Conservation (phyloP, 129 eudicot genomes). For the Flaveria ramosissima region DNA sequence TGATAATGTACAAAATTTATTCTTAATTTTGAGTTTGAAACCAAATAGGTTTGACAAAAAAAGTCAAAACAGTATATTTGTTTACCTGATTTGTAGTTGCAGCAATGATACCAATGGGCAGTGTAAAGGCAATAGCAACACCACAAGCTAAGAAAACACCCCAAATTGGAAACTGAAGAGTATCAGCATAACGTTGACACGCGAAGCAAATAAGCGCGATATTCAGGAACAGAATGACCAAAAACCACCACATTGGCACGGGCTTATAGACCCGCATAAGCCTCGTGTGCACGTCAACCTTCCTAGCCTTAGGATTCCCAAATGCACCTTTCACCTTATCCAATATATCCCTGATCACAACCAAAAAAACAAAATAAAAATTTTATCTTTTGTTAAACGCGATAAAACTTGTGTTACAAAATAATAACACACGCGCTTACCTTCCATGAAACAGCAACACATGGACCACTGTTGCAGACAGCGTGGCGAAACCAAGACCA, state of each 20-base stretch:
- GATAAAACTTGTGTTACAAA: neutral
- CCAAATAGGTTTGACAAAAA: slow-evolving; percentile 8
- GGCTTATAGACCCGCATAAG: slow-evolving; percentile 59
- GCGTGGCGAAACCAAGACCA: slow-evolving; percentile 63
- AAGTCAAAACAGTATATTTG: neutral
- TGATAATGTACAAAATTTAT: neutral
- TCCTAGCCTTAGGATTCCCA: slow-evolving; percentile 33
- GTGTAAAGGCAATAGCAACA: slow-evolving; percentile 51
- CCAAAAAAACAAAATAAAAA: neutral
- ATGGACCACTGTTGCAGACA: slow-evolving; percentile 52
- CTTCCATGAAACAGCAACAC: slow-evolving; percentile 55
- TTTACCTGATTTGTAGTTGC: slow-evolving; percentile 88
- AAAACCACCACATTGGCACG: slow-evolving; percentile 83
- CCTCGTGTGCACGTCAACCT: slow-evolving; percentile 60
- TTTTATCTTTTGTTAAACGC: neutral
- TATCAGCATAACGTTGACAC: slow-evolving; percentile 36
- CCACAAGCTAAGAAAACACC: slow-evolving; percentile 62
- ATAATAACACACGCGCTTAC: slow-evolving; percentile 24
- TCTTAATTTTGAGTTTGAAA: neutral
- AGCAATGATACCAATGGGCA: slow-evolving; percentile 62
- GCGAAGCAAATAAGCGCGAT: slow-evolving; percentile 48
- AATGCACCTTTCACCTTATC: slow-evolving; percentile 40
- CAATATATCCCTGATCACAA: slow-evolving; percentile 49
- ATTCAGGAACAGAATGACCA: slow-evolving; percentile 35
- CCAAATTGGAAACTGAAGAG: slow-evolving; percentile 75